These are phyloP conservation scores for Talinum fruticosum DNA, from an alignment of 148 eudicot species.

Conservation along the genomic window DNA sequence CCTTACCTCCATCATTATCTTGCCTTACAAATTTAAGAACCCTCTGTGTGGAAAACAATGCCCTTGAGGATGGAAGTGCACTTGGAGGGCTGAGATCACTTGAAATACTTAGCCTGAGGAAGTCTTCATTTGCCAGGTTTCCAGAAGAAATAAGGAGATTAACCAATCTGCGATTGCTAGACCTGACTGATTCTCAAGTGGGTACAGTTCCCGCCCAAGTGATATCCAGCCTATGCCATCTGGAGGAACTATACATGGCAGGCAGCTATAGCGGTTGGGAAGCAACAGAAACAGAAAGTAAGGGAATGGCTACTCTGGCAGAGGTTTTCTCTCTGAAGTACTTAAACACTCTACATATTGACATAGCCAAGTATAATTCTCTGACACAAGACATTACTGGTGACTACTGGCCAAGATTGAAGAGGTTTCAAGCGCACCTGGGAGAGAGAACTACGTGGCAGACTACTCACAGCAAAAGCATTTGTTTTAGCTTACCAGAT, in stretches of 20 bases:
- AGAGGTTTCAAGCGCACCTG: constrained; percentile 27
- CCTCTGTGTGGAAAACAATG: constrained; percentile 26
- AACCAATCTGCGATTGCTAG: constrained; percentile 30
- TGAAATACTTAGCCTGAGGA: constrained; percentile 41
- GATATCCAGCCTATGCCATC: constrained; percentile 23
- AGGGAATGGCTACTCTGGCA: constrained; percentile 24
- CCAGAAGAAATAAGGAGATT: constrained; percentile 36
- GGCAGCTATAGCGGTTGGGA: constrained; percentile 28
- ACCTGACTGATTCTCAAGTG: constrained; percentile 28
- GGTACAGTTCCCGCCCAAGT: constrained; percentile 24
- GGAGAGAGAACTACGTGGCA: constrained; percentile 15
- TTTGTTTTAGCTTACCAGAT: constrained; percentile 23
- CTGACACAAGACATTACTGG: constrained; percentile 15
- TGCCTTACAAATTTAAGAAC: constrained; percentile 35
- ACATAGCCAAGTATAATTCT: constrained; percentile 11
- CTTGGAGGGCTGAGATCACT: constrained; percentile 34
- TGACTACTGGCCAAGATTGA: constrained; percentile 12
- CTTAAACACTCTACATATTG: constrained; percentile 29
- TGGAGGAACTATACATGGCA: constrained; percentile 43
- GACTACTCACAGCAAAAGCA: constrained; percentile 12
- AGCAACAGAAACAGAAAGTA: constrained; percentile 8
- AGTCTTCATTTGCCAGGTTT: constrained; percentile 21
- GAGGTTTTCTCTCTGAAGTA: constrained; percentile 28
- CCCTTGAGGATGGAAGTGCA: constrained; percentile 24
- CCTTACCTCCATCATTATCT: constrained; percentile 28